Conservation (phyloP, 2,329 filamentous ascomycete species). For the Aspergillus jensenii region DNA sequence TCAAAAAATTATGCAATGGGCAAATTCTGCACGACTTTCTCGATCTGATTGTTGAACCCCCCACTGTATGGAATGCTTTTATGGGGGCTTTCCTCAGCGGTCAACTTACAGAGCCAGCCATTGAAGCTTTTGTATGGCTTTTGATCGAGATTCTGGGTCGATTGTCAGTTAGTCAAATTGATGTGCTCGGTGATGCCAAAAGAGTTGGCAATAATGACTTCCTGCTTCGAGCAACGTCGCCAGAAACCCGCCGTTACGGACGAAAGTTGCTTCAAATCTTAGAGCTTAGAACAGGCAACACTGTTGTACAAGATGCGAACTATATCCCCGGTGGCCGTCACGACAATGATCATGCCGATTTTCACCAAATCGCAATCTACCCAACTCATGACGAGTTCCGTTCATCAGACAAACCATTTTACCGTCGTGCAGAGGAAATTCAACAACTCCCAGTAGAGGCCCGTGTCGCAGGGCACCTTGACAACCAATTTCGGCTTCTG, state of each 20-base stretch:
- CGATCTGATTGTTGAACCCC: conserved; percentile 50
- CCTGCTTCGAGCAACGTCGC: conserved; percentile 27
- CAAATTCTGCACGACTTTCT: conserved; percentile 51
- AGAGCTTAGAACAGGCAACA: conserved; percentile 22
- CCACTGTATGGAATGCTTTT: conserved; percentile 55
- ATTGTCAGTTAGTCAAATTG: conserved; percentile 21
- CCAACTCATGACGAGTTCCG: conserved; percentile 67
- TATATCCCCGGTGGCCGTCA: conserved; percentile 63
- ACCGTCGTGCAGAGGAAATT: conserved; percentile 54
- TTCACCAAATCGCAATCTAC: conserved; percentile 61
- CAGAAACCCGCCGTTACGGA: conserved; percentile 34
- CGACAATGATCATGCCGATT: conserved; percentile 68
- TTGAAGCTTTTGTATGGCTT: conserved; percentile 51
- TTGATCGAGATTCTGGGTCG: conserved; percentile 49
- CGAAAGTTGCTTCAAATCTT: conserved; percentile 46
- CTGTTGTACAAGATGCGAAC: not conserved
- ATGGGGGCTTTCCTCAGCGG: conserved; percentile 31
- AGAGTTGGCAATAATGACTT: conserved; percentile 21
- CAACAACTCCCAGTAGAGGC: conserved; percentile 35
- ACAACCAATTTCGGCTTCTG: conserved; percentile 70
- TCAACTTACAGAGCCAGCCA: conserved; percentile 32
- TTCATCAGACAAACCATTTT: conserved; percentile 55
- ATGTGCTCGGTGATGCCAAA: conserved; percentile 29
- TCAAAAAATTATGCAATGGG: conserved; percentile 54
- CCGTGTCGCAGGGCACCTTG: conserved; percentile 56